Base-by-base conservation (phyloP, 2,329 filamentous ascomycete species). In the Arthrobotrys sinensis region DNA sequence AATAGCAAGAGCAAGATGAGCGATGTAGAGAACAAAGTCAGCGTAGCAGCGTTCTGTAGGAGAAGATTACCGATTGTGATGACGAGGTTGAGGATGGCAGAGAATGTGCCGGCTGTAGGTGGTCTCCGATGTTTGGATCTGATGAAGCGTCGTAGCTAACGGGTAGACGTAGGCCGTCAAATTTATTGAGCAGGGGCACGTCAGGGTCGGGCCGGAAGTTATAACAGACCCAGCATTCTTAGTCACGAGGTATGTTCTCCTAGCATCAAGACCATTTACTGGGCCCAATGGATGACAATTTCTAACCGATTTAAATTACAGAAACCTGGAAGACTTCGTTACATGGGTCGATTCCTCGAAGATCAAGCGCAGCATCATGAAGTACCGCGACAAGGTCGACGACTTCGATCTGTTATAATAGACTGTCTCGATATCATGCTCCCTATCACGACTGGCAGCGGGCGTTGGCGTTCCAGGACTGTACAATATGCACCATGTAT, bases 51-150 rank as follows among this genome's bases (percentile, higher is more conserved):
- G 0, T 93, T 99, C 84, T 95, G 93, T 80, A 87, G 96, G 77
- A 86, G 96, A 73, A 86, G 96, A 53, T 86, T 99, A 80, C 93
- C 93, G 0, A 93, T 99, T 12, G 89, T 99, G 53, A 97, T 97
- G 93, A 95, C 93, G 10, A 87, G 94, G 76, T 86, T 96, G 82
- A 88, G 92, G 80, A 98, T 99, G 96, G 92, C 94, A 43, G 93
- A 97, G 87, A 95, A 91, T 66, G 91, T 98, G 45, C 91, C 92
- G 83, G 92, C 93, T 38, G 92, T 92, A 45, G 69, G 84, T 83
- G 67, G 38, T 11, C 52, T 76, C 75, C 66, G 63, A 34, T 10
- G 32, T 2, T 62, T 75, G 45, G 63, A 28, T 53, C 52, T 60
- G 14, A 69, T 48, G 69, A 48, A 69, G 76, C 80, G 64, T 60